These are phyloP conservation scores for Artemisia tridentata DNA, from an alignment of 129 eudicot genomes.

Conservation along the genomic window DNA sequence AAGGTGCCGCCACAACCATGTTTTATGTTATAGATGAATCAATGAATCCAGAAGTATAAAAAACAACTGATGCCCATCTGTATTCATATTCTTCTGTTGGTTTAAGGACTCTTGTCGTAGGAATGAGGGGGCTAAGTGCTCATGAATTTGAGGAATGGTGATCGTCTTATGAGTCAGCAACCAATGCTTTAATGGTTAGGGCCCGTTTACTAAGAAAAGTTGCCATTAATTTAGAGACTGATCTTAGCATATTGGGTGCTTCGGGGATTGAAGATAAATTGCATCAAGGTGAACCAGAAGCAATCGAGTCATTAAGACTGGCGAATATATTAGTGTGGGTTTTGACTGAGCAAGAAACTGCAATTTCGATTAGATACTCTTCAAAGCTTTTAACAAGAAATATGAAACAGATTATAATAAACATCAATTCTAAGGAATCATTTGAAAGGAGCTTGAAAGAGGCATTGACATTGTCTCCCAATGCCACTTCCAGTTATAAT, in stretches of 20 bases:
- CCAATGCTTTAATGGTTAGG: conserved; percentile 77
- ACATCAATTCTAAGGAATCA: conserved; percentile 63
- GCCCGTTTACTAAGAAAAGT: conserved; percentile 76
- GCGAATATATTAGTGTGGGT: conserved; percentile 94
- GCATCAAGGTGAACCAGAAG: conserved; percentile 92
- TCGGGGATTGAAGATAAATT: conserved; percentile 90
- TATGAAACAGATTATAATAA: conserved; percentile 81
- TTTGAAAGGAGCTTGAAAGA: conserved; percentile 64
- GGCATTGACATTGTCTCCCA: conserved; percentile 41
- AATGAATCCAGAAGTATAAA: conserved; percentile 35
- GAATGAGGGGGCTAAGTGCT: conserved; percentile 57
- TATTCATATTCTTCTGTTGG: conserved; percentile 71
- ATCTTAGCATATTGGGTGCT: conserved; percentile 69
- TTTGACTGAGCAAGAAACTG: conserved; percentile 97
- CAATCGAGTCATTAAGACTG: conserved; percentile 73
- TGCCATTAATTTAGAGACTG: conserved; percentile 61
- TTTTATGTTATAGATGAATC: conserved; percentile 37
- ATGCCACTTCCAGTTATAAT: conserved; percentile 37
- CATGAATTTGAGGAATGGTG: conserved; percentile 85
- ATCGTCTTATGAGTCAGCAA: conserved; percentile 78
- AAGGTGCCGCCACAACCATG: conserved; percentile 43
- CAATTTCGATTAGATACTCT: conserved; percentile 89
- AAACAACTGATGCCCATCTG: conserved; percentile 65
- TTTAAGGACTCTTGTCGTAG: conserved; percentile 89
- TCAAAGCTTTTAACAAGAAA: conserved; percentile 71